Evolutionary conservation across 306 rosid species (phyloP).

Genomic region (Pyrus bretschneideri): DNA sequence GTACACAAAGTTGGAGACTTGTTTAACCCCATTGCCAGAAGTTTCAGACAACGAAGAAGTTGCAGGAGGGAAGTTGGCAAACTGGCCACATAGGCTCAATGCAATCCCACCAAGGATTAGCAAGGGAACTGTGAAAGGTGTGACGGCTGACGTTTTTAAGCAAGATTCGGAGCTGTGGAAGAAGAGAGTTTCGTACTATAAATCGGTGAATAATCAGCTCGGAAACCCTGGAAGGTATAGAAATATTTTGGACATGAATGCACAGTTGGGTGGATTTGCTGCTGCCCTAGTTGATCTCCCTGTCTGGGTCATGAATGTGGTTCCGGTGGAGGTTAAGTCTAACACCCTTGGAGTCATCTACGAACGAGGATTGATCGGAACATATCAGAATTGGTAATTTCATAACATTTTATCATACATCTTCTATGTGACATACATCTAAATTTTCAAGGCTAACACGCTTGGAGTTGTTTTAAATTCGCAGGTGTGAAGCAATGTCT

Average conservation of each 20-base stretch:
- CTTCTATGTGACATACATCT: not conserved
- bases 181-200: conserved; percentile 55
- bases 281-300: conserved; percentile 54
- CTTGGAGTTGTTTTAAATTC: not conserved
- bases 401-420: not conserved
- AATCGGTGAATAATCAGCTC: conserved; percentile 40
- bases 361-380: conserved; percentile 73
- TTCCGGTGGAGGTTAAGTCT: conserved; percentile 50
- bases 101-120: conserved; percentile 65
- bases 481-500: conserved; percentile 95
- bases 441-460: not conserved
- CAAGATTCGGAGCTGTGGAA: conserved; percentile 54
- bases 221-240: conserved; percentile 60
- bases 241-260: conserved; percentile 79
- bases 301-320: conserved; percentile 89
- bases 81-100: conserved; percentile 64
- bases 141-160: conserved; percentile 32
- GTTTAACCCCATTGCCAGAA: conserved; percentile 66
- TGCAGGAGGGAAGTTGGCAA: conserved; percentile 56
- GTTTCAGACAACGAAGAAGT: conserved; percentile 44
- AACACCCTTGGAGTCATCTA: conserved; percentile 69
- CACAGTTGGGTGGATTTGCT: conserved; percentile 77
- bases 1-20: conserved; percentile 63
- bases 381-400: conserved; percentile 67
- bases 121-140: conserved; percentile 45